These are phyloP conservation scores for Mimosa bimucronata DNA, from an alignment of 306 rosid species.

Conservation along the genomic window DNA sequence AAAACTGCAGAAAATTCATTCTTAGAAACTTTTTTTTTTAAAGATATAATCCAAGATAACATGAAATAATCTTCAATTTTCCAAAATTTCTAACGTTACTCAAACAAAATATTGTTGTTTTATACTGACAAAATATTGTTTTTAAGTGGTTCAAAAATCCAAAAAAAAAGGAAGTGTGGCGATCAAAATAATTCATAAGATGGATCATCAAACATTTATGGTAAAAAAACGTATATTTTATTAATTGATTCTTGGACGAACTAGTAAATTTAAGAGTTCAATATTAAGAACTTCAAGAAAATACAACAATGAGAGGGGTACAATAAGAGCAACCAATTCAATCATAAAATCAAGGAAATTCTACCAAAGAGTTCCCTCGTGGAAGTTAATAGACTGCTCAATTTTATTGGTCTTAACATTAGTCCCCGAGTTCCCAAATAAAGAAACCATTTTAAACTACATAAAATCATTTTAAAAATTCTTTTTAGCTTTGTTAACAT, in stretches of 20 bases:
- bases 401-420: not conserved
- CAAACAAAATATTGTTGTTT: not conserved
- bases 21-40: conserved; percentile 1
- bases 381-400: not conserved
- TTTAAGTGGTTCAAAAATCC: conserved; percentile 26
- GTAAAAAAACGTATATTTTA: not conserved
- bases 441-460: not conserved
- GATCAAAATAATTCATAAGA: conserved; percentile 19
- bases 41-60: conserved; percentile 11
- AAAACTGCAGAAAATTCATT: conserved; percentile 31
- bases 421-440: not conserved
- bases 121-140: no score
- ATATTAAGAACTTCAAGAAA: not conserved
- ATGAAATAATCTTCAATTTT: conserved; percentile 11
- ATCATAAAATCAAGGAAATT: not conserved
- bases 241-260: not conserved
- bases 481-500: not conserved
- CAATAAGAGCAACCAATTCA: not conserved
- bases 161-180: conserved; percentile 5
- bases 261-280: not conserved
- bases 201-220: not conserved
- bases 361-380: not conserved
- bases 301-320: not conserved
- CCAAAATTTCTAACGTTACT: not conserved
- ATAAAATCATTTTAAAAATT: not conserved